Percentiles rank a stretch among this genome's conserved stretches.
Conservation (phyloP, 352 stramenopile species). For the Thalassiosira sp. region DNA sequence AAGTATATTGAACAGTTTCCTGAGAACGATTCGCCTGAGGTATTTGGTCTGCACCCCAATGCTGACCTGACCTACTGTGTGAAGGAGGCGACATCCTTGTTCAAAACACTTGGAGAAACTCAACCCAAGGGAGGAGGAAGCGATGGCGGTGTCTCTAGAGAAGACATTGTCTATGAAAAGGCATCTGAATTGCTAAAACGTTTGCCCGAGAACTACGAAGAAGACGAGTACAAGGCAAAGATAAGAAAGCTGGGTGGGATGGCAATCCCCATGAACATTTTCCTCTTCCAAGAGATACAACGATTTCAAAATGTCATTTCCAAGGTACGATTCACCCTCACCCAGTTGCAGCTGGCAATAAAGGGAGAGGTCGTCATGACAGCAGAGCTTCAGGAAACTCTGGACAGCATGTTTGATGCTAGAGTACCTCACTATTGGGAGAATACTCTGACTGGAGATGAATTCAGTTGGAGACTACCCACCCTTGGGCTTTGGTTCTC, state of each 20-base stretch:
- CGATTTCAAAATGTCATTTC: constrained; percentile 93
- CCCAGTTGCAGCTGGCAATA: constrained; percentile 95
- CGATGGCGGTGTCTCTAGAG: constrained; percentile 89
- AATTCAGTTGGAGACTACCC: constrained; percentile 96
- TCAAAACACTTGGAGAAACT: constrained; percentile 93
- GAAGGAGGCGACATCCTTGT: constrained; percentile 93
- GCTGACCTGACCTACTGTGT: constrained; percentile 97
- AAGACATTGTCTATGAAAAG: constrained; percentile 96
- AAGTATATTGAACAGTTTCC: constrained; percentile 94
- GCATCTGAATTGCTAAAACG: constrained; percentile 91
- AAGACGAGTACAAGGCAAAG: constrained; percentile 97
- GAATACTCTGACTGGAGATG: constrained; percentile 94
- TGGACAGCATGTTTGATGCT: constrained; percentile 95
- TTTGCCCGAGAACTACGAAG: constrained; percentile 94
- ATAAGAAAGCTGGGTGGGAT: constrained; percentile 95
- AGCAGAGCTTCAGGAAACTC: constrained; percentile 91
- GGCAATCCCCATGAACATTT: constrained; percentile 96
- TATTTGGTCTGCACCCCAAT: constrained; percentile 98
- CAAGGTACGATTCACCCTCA: constrained; percentile 94
- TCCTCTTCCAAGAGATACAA: constrained; percentile 98
- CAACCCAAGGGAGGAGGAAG: constrained; percentile 91
- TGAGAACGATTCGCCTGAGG: constrained; percentile 97
- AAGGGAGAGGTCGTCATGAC: constrained; percentile 98
- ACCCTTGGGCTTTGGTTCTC: constrained; percentile 97
- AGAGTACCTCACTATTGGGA: constrained; percentile 94